These are phyloP conservation scores for Fusarium sororula DNA, from an alignment of 2,329 filamentous ascomycete genomes.

Conservation along the genomic window DNA sequence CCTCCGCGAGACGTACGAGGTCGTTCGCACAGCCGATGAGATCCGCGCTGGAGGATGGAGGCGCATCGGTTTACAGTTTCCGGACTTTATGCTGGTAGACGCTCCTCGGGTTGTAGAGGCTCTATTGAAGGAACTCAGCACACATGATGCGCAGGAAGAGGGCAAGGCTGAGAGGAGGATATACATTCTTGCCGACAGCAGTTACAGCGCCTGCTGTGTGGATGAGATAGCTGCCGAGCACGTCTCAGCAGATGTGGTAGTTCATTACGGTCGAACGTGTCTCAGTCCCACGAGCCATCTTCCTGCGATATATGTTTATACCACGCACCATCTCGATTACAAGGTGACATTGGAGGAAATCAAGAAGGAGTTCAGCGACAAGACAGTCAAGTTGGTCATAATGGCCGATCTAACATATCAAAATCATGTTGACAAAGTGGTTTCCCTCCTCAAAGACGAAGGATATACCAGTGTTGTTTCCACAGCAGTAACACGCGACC, in stretches of 20 bases:
- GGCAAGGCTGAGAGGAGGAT: constrained; percentile 54
- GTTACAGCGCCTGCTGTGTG: constrained; percentile 96
- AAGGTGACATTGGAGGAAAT: constrained; percentile 68
- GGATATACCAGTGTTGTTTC: constrained; percentile 78
- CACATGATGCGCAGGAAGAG: constrained; percentile 14
- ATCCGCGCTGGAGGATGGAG: constrained; percentile 77
- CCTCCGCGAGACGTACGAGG: constrained; percentile 82
- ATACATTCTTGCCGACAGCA: constrained; percentile 93
- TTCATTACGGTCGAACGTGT: constrained; percentile 94
- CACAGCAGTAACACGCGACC: constrained; percentile 80
- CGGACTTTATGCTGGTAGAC: constrained; percentile 90
- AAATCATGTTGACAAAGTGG: constrained; percentile 72
- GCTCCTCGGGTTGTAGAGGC: constrained; percentile 80
- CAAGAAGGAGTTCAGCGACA: constrained; percentile 72
- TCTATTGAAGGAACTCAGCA: constrained; percentile 43
- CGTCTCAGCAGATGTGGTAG: constrained; percentile 86
- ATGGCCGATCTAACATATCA: constrained; percentile 92
- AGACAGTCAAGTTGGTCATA: constrained; percentile 72
- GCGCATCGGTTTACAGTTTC: constrained; percentile 91
- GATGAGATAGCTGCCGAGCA: constrained; percentile 98
- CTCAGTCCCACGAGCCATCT: constrained; percentile 88
- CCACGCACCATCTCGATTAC: constrained; percentile 73
- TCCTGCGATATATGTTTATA: constrained; percentile 92
- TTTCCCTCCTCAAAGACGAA: constrained; percentile 59
- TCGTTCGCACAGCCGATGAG: constrained; percentile 79